A percentile compares a stretch with the other conserved stretches of the same genome.
Conservation (phyloP, 176 grass and related monocot genomes). For the Rhynchospora pubera region DNA sequence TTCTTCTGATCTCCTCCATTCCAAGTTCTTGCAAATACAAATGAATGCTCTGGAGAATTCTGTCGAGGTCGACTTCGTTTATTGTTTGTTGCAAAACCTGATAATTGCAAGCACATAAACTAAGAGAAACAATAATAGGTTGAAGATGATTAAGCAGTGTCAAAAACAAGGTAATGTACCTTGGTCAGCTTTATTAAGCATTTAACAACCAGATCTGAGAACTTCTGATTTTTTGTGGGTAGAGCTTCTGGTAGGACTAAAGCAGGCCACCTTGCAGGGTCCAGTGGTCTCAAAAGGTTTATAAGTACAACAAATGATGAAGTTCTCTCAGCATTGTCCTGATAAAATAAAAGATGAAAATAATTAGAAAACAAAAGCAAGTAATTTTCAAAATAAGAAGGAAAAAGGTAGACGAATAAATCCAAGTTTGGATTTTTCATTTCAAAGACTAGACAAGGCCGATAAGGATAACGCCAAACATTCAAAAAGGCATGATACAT, state of each 20-base stretch:
- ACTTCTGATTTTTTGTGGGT: slow-evolving; percentile 85
- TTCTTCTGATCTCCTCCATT: slow-evolving; percentile 98
- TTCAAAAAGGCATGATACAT: background rate
- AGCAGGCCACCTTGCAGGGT: slow-evolving; percentile 85
- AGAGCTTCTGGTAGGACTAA: slow-evolving; percentile 51
- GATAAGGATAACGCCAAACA: background rate
- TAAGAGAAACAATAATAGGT: slow-evolving; percentile 9
- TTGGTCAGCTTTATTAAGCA: slow-evolving; percentile 98
- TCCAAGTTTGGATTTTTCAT: too few relatives aligned
- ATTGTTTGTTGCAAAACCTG: slow-evolving; percentile 95
- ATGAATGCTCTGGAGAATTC: slow-evolving; percentile 97
- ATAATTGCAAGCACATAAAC: slow-evolving; percentile 2
- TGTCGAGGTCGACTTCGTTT: slow-evolving; percentile 91
- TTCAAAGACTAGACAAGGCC: background rate
- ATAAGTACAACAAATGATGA: slow-evolving; percentile 94
- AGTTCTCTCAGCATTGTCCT: slow-evolving; percentile 96
- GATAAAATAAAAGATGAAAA: slow-evolving; percentile 28
- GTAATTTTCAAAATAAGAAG: background rate
- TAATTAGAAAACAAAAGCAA: slow-evolving; percentile 24
- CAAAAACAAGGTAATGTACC: slow-evolving; percentile 32
- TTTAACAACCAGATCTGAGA: slow-evolving; percentile 98
- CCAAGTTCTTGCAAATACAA: slow-evolving; percentile 95
- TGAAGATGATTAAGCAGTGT: background rate
- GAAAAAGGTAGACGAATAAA: background rate
- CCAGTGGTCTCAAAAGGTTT: slow-evolving; percentile 79